Evolutionary conservation across 768 basidiomycete species (phyloP).

Genomic region (Russula sp.): DNA sequence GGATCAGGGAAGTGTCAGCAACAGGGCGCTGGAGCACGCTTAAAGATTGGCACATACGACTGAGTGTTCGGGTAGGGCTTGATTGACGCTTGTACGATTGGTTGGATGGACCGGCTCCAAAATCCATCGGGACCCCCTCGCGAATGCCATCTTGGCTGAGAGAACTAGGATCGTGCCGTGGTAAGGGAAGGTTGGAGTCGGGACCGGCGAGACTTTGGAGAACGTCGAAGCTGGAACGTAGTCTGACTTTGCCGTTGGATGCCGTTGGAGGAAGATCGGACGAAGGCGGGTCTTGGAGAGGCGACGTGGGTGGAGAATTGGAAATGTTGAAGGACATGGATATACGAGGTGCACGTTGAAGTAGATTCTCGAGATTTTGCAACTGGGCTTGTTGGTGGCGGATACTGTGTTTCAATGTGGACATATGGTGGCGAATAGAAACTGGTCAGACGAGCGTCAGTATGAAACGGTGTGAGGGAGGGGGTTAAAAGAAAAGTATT

Average conservation of each 20-base stretch:
- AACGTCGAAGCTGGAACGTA: slow-evolving; percentile 66
- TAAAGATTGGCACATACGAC: slow-evolving; percentile 49
- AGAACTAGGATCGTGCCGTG: slow-evolving; percentile 41
- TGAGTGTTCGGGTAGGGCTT: slow-evolving; percentile 72
- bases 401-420: slow-evolving; percentile 74
- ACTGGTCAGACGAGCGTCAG: slow-evolving; percentile 37
- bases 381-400: slow-evolving; percentile 79
- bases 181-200: slow-evolving; percentile 67
- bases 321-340: slow-evolving; percentile 42
- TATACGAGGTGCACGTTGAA: slow-evolving; percentile 63
- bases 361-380: slow-evolving; percentile 56
- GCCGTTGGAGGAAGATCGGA: slow-evolving; percentile 26
- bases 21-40: slow-evolving; percentile 18
- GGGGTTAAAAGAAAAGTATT: not conserved
- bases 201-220: slow-evolving; percentile 66
- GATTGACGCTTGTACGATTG: slow-evolving; percentile 44
- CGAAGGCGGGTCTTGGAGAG: slow-evolving; percentile 20
- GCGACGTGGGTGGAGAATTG: slow-evolving; percentile 33
- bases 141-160: slow-evolving; percentile 50
- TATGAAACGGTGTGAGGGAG: no score
- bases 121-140: slow-evolving; percentile 65
- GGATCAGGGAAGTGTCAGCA: not conserved
- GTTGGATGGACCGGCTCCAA: slow-evolving; percentile 36
- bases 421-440: slow-evolving; percentile 70
- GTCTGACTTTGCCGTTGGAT: slow-evolving; percentile 37